Evolutionary conservation across 1,284 basidiomycete species (phyloP).

Genomic region (Trichosporon asahii): DNA sequence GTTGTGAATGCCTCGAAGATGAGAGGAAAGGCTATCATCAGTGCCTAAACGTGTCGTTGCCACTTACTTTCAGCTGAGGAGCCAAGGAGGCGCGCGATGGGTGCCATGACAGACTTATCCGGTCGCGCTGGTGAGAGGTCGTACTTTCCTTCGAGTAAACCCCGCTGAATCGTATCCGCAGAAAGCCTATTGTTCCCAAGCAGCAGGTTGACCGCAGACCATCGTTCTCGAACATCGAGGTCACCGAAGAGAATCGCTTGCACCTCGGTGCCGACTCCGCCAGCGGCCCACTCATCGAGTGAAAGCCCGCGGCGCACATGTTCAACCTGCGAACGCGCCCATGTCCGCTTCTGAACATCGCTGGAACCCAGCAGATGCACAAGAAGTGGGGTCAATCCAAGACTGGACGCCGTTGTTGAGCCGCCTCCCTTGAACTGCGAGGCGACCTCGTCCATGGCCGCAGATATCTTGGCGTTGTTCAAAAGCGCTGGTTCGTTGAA

Average conservation of each 20-base stretch:
- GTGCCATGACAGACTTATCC: slow-evolving; percentile 37
- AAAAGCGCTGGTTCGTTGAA: slow-evolving; percentile 65
- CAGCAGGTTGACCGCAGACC: slow-evolving; percentile 28
- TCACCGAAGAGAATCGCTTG: slow-evolving; percentile 26
- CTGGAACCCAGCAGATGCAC: slow-evolving; percentile 31
- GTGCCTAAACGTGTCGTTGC: slow-evolving; percentile 37
- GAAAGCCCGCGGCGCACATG: slow-evolving; percentile 24
- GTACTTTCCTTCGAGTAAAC: slow-evolving; percentile 33
- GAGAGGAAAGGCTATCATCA: slow-evolving; percentile 61
- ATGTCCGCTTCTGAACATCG: slow-evolving; percentile 21
- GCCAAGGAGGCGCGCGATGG: slow-evolving; percentile 39
- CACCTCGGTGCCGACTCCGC: slow-evolving; percentile 34
- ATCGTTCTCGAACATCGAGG: slow-evolving; percentile 18
- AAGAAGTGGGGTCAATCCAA: slow-evolving; percentile 32
- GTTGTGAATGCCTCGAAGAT: slow-evolving; percentile 56
- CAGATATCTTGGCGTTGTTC: slow-evolving; percentile 56
- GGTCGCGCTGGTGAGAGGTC: slow-evolving; percentile 22
- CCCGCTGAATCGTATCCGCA: slow-evolving; percentile 33
- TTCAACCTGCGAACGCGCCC: slow-evolving; percentile 34
- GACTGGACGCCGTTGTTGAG: slow-evolving; percentile 18
- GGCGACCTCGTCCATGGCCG: slow-evolving; percentile 29
- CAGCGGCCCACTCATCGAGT: slow-evolving; percentile 36
- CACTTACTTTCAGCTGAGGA: slow-evolving; percentile 59
- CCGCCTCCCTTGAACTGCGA: not conserved
- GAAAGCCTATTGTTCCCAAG: slow-evolving; percentile 27